Conservation (phyloP, 129 eudicot species). For the Lonicera japonica region DNA sequence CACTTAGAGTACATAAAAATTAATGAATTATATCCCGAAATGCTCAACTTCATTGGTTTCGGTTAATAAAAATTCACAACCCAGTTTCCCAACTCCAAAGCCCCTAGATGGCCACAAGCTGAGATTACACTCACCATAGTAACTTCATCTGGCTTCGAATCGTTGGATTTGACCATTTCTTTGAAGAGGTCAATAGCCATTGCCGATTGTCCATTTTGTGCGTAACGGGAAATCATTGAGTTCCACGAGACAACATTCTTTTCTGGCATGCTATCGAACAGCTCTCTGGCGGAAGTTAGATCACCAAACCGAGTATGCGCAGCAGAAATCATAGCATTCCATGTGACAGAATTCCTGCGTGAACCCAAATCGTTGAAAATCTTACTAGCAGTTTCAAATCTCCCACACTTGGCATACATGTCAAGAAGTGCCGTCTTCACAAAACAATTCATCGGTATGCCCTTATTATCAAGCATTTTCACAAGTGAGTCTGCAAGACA, state of each 20-base stretch:
- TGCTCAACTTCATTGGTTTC: constrained; percentile 33
- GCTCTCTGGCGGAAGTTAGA: constrained; percentile 52
- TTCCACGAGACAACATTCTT: constrained; percentile 78
- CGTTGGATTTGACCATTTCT: constrained; percentile 32
- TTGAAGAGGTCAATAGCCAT: constrained; percentile 60
- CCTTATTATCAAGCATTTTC: constrained; percentile 37
- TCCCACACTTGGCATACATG: constrained; percentile 83
- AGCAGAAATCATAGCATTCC: constrained; percentile 86
- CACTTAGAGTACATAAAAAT: constrained; percentile 84
- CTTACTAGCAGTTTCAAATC: constrained; percentile 49
- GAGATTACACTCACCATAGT: constrained; percentile 74
- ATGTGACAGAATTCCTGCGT: constrained; percentile 43
- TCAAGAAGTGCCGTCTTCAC: constrained; percentile 73
- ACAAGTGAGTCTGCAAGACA: constrained; percentile 44
- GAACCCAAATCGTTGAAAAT: constrained; percentile 50
- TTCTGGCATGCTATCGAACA: constrained; percentile 56
- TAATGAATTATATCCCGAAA: constrained; percentile 64
- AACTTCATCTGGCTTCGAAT: constrained; percentile 61
- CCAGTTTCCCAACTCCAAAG: constrained; percentile 71
- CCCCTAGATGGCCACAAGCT: constrained; percentile 87
- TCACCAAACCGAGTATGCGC: constrained; percentile 67
- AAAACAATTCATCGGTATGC: constrained; percentile 32
- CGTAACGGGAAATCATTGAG: constrained; percentile 73
- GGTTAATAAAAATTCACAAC: constrained; percentile 27
- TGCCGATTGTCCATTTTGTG: constrained; percentile 73